phyloP scores from a whole-genome alignment of 306 rosid species.

The Casuarina equisetifolia region DNA sequence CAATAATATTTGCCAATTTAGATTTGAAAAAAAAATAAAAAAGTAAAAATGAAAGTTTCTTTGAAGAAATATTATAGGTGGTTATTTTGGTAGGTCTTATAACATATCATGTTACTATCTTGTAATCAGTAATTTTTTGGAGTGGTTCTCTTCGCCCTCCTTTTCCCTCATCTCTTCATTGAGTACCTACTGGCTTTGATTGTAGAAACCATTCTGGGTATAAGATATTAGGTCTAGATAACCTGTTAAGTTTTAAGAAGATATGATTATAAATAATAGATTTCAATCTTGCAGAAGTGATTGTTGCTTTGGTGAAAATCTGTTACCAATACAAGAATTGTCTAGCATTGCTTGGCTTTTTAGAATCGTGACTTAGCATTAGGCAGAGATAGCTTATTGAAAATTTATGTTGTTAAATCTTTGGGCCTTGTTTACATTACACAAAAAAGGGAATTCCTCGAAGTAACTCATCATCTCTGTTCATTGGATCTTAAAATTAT shows the following conservation, averaged over 20 bases:
- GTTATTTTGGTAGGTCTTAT: background rate
- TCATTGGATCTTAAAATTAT: slow-evolving; percentile 10
- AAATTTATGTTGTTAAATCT: slow-evolving; percentile 7
- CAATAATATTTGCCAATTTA: slow-evolving; percentile 21
- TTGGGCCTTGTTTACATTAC: background rate
- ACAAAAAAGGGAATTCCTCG: slow-evolving; percentile 1
- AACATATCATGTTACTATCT: background rate
- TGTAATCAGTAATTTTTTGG: background rate
- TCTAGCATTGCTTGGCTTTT: background rate
- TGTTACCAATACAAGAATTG: too few species aligned
- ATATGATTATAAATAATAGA: background rate
- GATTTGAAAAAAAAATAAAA: background rate
- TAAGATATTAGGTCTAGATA: too few species aligned
- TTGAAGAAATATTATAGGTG: background rate
- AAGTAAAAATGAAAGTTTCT: background rate
- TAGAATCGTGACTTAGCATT: slow-evolving; percentile 20
- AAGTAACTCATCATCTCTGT: slow-evolving; percentile 1
- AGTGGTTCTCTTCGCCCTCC: background rate
- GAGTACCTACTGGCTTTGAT: background rate
- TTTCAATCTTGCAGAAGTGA: background rate
- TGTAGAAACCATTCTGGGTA: too few species aligned
- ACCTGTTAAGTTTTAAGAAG: background rate
- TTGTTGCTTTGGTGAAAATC: background rate
- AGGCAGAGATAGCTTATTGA: slow-evolving; percentile 7
- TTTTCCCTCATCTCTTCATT: background rate